phyloP scores from a whole-genome alignment of 2,329 filamentous ascomycete species.

The Chaetomiaceae sp. region DNA sequence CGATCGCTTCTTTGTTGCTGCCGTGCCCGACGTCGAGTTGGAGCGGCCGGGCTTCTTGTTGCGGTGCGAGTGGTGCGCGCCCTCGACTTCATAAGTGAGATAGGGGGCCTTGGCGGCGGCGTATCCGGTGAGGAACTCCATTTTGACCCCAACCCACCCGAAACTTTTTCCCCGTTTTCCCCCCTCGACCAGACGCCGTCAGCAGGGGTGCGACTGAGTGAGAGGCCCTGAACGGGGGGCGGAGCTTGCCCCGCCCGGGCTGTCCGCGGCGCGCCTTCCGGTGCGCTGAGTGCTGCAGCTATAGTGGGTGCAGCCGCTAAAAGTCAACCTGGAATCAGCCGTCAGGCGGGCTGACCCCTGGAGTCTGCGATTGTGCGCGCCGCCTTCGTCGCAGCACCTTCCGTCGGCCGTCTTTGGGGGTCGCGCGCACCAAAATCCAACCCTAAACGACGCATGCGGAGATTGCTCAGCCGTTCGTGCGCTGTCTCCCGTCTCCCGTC shows the following conservation, averaged over 20 bases:
- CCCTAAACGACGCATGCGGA: no score
- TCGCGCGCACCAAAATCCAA: no score
- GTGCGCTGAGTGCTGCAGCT: slow-evolving; percentile 11
- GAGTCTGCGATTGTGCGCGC: background rate
- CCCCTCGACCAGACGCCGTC: no score
- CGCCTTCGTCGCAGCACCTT: background rate
- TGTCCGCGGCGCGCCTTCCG: slow-evolving; percentile 12
- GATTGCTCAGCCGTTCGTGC: no score
- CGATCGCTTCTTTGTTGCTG: slow-evolving; percentile 20
- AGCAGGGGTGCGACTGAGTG: background rate
- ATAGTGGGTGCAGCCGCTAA: slow-evolving; percentile 8
- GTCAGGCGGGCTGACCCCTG: background rate
- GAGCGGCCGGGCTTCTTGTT: slow-evolving; percentile 22
- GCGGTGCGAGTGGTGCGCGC: slow-evolving; percentile 16
- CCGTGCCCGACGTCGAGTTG: slow-evolving; percentile 24
- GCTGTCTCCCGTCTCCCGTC: no score
- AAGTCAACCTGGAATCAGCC: no score
- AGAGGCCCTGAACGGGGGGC: slow-evolving; percentile 8
- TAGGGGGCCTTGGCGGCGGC: slow-evolving; percentile 26
- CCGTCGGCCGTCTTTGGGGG: no score
- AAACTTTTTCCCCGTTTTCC: slow-evolving; percentile 7
- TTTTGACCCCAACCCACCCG: slow-evolving; percentile 11
- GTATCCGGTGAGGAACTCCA: slow-evolving; percentile 27
- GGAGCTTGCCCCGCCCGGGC: slow-evolving; percentile 8
- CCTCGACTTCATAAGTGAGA: slow-evolving; percentile 24